Conservation (phyloP, 345 rosid species). For the Salix caprea region DNA sequence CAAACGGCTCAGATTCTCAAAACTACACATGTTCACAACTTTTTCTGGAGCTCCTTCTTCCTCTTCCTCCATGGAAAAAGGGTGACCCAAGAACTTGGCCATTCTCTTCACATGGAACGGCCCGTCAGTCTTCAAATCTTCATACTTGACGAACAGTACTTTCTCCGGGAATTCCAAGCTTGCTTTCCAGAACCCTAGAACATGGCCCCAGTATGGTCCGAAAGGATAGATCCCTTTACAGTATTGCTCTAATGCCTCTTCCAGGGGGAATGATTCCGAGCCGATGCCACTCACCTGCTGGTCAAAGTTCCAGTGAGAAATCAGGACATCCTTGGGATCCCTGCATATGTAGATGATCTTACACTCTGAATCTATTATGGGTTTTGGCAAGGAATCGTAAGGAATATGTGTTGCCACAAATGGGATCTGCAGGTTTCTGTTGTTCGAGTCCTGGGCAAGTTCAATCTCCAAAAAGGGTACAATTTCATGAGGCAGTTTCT, state of each 20-base stretch:
- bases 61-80: not conserved
- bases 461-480: not conserved
- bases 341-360: not conserved
- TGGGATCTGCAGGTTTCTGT: not conserved
- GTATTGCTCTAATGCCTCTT: not conserved
- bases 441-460: not conserved
- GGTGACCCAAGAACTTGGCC: slow-evolving; percentile 3
- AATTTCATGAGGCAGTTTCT: not conserved
- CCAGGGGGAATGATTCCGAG: not conserved
- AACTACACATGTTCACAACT: not conserved
- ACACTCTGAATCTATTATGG: not conserved
- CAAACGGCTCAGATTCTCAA: slow-evolving; percentile 7
- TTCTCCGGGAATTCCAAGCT: slow-evolving; percentile 2
- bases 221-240: not conserved
- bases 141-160: not conserved
- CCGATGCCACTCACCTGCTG: not conserved
- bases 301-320: not conserved
- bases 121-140: slow-evolving; percentile 1
- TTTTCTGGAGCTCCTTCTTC: not conserved
- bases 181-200: slow-evolving; percentile 7
- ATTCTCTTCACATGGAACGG: not conserved
- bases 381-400: not conserved
- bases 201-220: not conserved
- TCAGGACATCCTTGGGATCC: not conserved
- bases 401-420: not conserved